phyloP scores from a whole-genome alignment of 441 rosid genomes.

The Sinapis alba region DNA sequence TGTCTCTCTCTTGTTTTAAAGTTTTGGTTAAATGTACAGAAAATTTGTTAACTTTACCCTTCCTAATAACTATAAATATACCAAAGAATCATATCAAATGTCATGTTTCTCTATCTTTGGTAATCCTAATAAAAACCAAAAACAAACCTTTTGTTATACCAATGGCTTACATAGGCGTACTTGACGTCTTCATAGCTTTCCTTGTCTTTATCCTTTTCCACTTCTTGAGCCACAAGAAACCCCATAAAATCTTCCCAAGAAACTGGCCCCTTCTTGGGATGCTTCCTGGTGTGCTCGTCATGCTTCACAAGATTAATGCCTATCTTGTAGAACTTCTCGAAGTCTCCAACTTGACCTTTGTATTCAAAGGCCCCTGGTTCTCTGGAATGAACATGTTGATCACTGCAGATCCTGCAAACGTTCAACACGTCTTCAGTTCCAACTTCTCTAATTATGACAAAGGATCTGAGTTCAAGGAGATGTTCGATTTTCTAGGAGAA shows the following conservation, averaged over 20 bases:
- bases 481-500: constrained; percentile 58
- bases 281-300: constrained; percentile 43
- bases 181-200: constrained; percentile 30
- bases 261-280: constrained; percentile 53
- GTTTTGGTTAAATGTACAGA: no score
- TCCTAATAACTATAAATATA: constrained; percentile 11
- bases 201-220: constrained; percentile 31
- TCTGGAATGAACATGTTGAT: constrained; percentile 37
- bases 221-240: constrained; percentile 26
- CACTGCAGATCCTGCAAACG: constrained; percentile 48
- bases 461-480: constrained; percentile 52
- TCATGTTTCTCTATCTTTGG: constrained; percentile 4
- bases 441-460: constrained; percentile 49
- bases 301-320: constrained; percentile 35
- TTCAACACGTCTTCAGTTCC: constrained; percentile 44
- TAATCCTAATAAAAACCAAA: no score
- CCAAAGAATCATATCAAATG: neutral
- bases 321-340: constrained; percentile 26
- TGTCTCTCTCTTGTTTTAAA: neutral
- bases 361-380: constrained; percentile 42
- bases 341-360: constrained; percentile 25
- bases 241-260: constrained; percentile 27
- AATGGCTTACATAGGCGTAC: constrained; percentile 31
- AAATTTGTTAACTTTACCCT: neutral
- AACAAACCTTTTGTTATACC: neutral